Base-by-base conservation (phyloP, 768 basidiomycete genomes). In the Suillus hirtellus region DNA sequence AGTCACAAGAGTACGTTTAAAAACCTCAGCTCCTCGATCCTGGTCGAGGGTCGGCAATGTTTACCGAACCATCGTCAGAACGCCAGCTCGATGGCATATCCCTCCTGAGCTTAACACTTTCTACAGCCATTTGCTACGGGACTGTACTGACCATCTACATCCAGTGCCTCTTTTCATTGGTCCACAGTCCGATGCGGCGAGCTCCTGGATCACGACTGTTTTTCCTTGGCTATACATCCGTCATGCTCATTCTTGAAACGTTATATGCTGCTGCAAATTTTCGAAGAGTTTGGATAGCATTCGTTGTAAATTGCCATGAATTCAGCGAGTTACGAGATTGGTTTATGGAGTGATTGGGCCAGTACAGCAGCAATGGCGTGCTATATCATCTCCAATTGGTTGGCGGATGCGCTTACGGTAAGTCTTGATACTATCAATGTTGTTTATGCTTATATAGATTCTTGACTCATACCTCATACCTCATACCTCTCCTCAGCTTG, bases 391-490 rank as follows among this genome's bases (percentile, higher is more conserved):
- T 73, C 73, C 56, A 61, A 75, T 52, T 73, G 72, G 72, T 66
- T 73, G 72, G 70, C 72, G 59, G 74, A 73, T 53, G 70, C 63
- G 4, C 43, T 73, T 38, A 73, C 74, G 12, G 72, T 75, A 9
- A 61, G 72, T 31, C 31, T 31, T 31, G 5, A 31, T 31, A 35
- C 12, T 9, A 12, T 21, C 27, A 52, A 15, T 27, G 4, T 34
- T n/a, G 12, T 24, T 10, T 11, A 9, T 61, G 31, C 10, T 21
- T 54, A 74, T 37, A 68, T 42, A 15, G 24, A 35, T 50, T 21
- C 1, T 54, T 35, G 21, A 52, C 34, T 50, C 46, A 31, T 4
- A 17, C 27, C 46, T 50, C 46, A 31, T 4, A 17, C 27, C 46
- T 53, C 46, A 31, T 4, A 17, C 27, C 46, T 53, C 46, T 31